Percentiles rank a stretch among this genome's conserved stretches.
These are phyloP conservation scores for Allomyces javanicus DNA, from an alignment of 192 early-diverging fungal species.

Conservation along the genomic window DNA sequence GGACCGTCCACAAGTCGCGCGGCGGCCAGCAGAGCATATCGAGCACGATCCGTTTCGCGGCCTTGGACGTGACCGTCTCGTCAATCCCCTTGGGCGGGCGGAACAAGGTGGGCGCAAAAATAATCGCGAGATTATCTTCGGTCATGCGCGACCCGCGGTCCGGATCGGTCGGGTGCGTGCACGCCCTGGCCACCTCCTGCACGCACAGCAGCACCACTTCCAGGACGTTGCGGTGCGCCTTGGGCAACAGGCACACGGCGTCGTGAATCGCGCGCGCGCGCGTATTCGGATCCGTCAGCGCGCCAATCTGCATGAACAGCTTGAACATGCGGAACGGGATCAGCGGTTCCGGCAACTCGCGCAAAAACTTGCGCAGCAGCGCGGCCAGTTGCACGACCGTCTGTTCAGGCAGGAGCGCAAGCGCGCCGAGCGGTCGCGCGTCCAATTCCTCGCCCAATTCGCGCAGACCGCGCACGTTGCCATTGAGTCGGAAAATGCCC, in stretches of 20 bases:
- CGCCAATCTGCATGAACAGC: conserved; percentile 62
- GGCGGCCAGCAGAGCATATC: conserved; percentile 19
- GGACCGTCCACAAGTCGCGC: conserved; percentile 42
- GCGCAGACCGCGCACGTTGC: conserved; percentile 83
- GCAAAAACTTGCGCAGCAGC: conserved; percentile 83
- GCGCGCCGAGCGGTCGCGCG: conserved; percentile 40
- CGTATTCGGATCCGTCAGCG: conserved; percentile 28
- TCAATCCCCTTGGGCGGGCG: conserved; percentile 55
- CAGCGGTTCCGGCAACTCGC: conserved; percentile 87
- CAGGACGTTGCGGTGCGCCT: conserved; percentile 75
- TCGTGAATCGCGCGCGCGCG: conserved; percentile 61
- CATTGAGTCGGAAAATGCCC: conserved; percentile 95
- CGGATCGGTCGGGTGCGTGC: conserved; percentile 37
- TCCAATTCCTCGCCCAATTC: conserved; percentile 68
- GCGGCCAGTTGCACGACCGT: conserved; percentile 86
- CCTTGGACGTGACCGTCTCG: conserved; percentile 48
- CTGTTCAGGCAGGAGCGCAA: conserved; percentile 42
- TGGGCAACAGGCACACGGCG: conserved; percentile 65
- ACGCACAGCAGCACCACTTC: conserved; percentile 76
- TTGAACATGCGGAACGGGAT: conserved; percentile 73
- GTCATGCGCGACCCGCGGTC: conserved; percentile 82
- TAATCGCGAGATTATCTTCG: conserved; percentile 71
- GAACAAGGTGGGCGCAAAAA: conserved; percentile 80
- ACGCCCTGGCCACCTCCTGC: conserved; percentile 51
- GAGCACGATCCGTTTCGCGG: conserved; percentile 43